Base-by-base conservation (phyloP, 2,329 filamentous ascomycete genomes). In the Hymenoscyphus occultus region DNA sequence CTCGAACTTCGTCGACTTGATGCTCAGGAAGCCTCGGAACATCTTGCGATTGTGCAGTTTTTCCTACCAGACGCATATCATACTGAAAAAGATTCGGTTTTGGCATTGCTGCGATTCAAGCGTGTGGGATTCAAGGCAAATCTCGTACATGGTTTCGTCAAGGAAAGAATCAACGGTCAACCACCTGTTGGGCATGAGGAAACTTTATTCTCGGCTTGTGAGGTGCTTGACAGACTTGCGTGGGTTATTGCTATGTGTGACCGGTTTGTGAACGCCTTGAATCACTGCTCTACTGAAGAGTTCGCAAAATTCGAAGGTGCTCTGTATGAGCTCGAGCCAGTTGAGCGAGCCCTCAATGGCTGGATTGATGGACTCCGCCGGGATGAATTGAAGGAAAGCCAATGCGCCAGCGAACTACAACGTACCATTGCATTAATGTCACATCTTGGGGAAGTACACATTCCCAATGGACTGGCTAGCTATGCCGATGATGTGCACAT, bases 51-150 rank as follows among this genome's bases (percentile, higher is more conserved):
- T 71, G 85, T 97, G 69, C 91, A 93, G 77, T 80, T 95, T 12
- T 98, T 97, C 81, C 80, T 97, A 56, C 93, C 93, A 0, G 93
- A 96, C 67, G 89, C 86, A 22, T 97, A 92, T 75, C 88, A 90
- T 71, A 80, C 86, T 19, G 93, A 97, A 69, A 85, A 88, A 67
- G 91, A 96, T 74, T 95, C 94, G 0, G 88, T 98, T n/a, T 83
- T 95, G 39, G 92, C 94, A 5, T 83, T 97, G 61, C 83, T 99
- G 63, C 86, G 93, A 9, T 96, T 97, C 82, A 93, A 91, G 76
- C 85, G 94, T 56, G 84, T 98, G 59, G 87, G 86, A 0, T 97
- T 96, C 82, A 99, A 98, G 80, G 90, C 93, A 0, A 87, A 86
- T 60, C 80, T 97, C 59, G 83, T 96, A 65, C 88, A 89, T 69